Evolutionary conservation across 345 rosid species (phyloP).

Genomic region (Populus ilicifolia): DNA sequence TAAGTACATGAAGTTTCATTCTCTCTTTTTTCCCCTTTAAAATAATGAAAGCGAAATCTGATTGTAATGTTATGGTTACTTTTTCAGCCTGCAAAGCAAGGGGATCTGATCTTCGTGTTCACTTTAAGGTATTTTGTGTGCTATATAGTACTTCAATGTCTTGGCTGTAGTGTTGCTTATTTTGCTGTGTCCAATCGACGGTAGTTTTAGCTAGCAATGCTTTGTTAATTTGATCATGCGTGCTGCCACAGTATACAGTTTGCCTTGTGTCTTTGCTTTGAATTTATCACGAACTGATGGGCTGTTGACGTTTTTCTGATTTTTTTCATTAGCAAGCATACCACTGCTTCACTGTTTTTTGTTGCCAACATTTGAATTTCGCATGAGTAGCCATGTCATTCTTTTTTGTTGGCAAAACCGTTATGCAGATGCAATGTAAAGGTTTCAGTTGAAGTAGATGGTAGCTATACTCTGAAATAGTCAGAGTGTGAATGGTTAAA

Average conservation of each 20-base stretch:
- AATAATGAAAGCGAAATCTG: neutral
- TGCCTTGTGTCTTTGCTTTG: neutral
- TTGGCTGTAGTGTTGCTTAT: neutral
- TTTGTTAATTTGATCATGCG: neutral
- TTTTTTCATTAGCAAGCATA: neutral
- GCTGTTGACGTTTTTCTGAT: neutral
- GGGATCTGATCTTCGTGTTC: slow-evolving; percentile 72
- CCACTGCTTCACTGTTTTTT: neutral
- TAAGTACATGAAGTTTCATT: slow-evolving; percentile 17
- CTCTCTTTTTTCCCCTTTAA: neutral
- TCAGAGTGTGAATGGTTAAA: neutral
- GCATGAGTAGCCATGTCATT: neutral
- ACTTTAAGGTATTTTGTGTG: slow-evolving; percentile 54
- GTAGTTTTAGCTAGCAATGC: neutral
- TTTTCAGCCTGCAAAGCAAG: slow-evolving; percentile 73
- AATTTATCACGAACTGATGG: neutral
- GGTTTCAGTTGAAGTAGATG: neutral
- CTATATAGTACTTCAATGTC: neutral
- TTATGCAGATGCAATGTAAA: neutral
- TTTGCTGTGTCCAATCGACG: neutral
- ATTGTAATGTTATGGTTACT: neutral
- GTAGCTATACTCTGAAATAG: neutral
- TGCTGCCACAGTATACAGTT: neutral
- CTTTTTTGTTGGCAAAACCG: too few species aligned
- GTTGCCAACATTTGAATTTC: neutral